Evolutionary conservation across 2,329 filamentous ascomycete species (phyloP).

Genomic region (Fusarium lateritium): DNA sequence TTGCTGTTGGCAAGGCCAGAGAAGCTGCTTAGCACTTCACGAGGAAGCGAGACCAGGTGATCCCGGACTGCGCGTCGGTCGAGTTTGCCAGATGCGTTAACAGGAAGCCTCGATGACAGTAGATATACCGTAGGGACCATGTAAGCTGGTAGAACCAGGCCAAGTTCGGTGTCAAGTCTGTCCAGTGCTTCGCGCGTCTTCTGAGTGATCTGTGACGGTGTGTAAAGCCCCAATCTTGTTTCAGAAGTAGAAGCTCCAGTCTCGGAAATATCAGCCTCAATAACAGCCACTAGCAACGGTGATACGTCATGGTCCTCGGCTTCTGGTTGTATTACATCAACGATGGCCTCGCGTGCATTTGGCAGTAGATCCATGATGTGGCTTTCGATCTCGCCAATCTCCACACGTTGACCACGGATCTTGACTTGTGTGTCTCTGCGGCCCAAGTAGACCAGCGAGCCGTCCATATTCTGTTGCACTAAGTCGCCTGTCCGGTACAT

Average conservation of each 20-base stretch:
- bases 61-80: conserved; percentile 3
- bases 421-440: conserved; percentile 7
- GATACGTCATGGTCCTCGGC: not conserved
- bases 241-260: not conserved
- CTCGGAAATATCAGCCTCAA: not conserved
- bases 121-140: conserved; percentile 9
- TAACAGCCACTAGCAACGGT: conserved; percentile 4
- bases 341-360: not conserved
- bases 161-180: not conserved
- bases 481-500: not conserved
- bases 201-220: conserved; percentile 5
- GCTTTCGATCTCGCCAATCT: conserved; percentile 2
- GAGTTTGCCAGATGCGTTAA: conserved; percentile 9
- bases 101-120: conserved; percentile 3
- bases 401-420: conserved; percentile 8
- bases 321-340: conserved; percentile 5
- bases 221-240: not conserved
- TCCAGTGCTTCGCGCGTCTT: not conserved
- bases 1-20: conserved; percentile 1
- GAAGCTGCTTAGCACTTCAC: conserved; percentile 2
- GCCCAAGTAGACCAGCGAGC: conserved; percentile 3
- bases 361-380: not conserved
- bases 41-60: conserved; percentile 2
- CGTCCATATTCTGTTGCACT: not conserved
- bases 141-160: not conserved